Base-by-base conservation (phyloP, 2,329 filamentous ascomycete genomes). In the Hymenoscyphus albidus region DNA sequence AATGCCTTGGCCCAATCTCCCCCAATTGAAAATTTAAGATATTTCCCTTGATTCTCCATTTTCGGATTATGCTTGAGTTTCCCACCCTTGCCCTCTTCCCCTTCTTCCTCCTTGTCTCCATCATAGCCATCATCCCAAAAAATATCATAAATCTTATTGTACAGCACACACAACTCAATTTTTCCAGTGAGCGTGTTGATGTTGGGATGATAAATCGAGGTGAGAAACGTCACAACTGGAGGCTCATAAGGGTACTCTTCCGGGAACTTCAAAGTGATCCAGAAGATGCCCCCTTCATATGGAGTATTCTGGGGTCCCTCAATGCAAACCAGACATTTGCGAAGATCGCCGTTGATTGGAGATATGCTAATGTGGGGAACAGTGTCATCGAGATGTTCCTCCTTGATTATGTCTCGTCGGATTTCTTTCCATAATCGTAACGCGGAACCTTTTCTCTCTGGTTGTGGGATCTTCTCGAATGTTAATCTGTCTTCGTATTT, bases 151-250 rank as follows among this genome's bases (percentile, higher is more conserved):
- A n/a, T 16, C 3, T 44, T n/a, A 44, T 14, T 16, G 42, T 44
- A n/a, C 27, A 32, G n/a, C 18, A 63, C 31, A 16, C 51, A 14
- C 35, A 54, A 16, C 7, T 35, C 57, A 39, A 40, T 38, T 14
- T 22, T 4, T 22, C 57, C 32, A 42, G n/a, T 38, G 9, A 39
- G 7, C 16, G 10, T 13, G 35, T 59, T 42, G 42, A 63, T 22
- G 18, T 63, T 63, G 1, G 62, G 62, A 39, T 63, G 62, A 39
- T 38, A 63, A 27, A 59, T 59, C 27, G 62, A 56, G 1, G 62
- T 63, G 31, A 63, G 16, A 22, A 63, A 63, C 18, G 39, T 35
- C 5, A 59, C 42, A 4, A 16, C 22, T 5, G 55, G 62, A 2
- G 62, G 56, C 13, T 55, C 22, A 10, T 39, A 38, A 9, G 62